Conservation (phyloP, 345 rosid genomes). For the Limnanthes douglasii region DNA sequence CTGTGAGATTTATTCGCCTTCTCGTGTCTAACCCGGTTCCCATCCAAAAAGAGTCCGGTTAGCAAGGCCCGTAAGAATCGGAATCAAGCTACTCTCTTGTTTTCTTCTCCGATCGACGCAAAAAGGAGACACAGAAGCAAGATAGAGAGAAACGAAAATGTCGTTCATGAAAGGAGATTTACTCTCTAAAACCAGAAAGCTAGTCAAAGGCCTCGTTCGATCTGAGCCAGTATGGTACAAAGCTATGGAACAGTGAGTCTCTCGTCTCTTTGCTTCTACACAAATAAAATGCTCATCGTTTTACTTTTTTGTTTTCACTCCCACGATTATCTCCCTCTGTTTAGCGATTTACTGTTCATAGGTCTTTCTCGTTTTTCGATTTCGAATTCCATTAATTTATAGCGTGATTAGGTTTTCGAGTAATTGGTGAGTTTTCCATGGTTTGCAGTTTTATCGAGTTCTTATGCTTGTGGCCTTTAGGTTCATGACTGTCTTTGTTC, state of each 20-base stretch:
- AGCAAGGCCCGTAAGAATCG: no score
- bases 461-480: no score
- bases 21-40: no score
- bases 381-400: background rate
- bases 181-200: constrained; percentile 56
- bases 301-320: background rate
- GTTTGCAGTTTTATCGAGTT: no score
- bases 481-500: no score
- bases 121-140: no score
- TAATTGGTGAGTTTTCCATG: no score
- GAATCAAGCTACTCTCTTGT: no score
- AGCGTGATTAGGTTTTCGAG: constrained; percentile 6
- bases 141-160: constrained; percentile 25
- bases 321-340: no score
- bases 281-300: background rate
- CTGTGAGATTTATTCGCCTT: no score
- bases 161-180: constrained; percentile 85
- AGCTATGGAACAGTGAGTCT: constrained; percentile 73
- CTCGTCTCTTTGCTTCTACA: constrained; percentile 2
- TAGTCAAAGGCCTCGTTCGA: constrained; percentile 73
- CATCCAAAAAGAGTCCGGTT: no score
- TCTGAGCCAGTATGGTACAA: constrained; percentile 78
- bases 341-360: background rate
- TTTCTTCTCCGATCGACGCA: no score
- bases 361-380: constrained; percentile 1